Base-by-base conservation (phyloP, 306 rosid species). In the Arachis hypogaea region DNA sequence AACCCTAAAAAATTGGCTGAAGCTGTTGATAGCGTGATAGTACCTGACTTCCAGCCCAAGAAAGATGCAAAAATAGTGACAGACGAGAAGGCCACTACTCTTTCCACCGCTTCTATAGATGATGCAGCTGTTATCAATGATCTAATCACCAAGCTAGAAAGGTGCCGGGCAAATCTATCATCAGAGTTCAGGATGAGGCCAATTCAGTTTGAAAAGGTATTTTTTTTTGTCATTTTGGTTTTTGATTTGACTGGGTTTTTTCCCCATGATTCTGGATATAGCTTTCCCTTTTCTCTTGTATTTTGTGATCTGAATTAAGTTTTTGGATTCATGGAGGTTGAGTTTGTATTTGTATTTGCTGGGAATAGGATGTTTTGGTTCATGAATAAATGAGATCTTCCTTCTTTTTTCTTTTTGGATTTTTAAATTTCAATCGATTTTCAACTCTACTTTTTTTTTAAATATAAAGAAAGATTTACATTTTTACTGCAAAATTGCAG, bases 191-290 rank as follows among this genome's bases (percentile, higher is more conserved):
- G 92, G 86, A 92, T 94, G 99, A 94, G 85, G 63, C 99, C 99
- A n/a, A 63, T 94, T 83, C 97, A 87, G 63, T 94, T 94, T 59
- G 99, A 94, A 77, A 94, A 94, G 97, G 98, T 94, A 4, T 56
- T 16, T 50, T 52, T 73, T 22, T 28, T 52, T 60, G 28, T 22
- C 28, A 41, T 47, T 16, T 1, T 8, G 1, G 3, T 5, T 56
- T 45, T 63, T 67, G 9, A 14, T 36, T 61, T 59, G 12, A 49
- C 42, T 49, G 62, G 47, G 40, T 28, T 40, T 63, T 63, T 63
- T 63, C 7, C 57, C 68, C 71, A 3, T 54, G 77, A 50, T 69
- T 59, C 59, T 55, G 29, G 62, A 30, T 63, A 65, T 10, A 58
- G 22, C 68, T 64, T 2, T 75, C 43, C 76, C 40, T 52, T 7